phyloP scores from a whole-genome alignment of 345 rosid species.

The Eutrema yunnanense region DNA sequence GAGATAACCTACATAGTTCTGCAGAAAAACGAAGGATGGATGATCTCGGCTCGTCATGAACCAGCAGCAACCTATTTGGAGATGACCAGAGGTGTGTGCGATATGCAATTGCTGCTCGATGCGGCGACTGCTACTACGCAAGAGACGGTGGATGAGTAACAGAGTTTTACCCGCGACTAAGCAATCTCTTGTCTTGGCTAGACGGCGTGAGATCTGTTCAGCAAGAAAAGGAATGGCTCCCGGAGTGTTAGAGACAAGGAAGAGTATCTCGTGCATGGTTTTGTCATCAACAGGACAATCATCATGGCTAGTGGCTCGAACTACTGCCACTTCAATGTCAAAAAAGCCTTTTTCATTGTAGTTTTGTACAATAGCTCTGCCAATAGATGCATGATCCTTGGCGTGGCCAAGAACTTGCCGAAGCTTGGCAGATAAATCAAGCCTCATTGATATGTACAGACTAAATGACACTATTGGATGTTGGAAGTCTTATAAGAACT shows the following conservation, averaged over 20 bases:
- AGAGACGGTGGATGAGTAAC: constrained; percentile 66
- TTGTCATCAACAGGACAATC: constrained; percentile 57
- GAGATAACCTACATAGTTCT: constrained; percentile 59
- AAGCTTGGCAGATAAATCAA: constrained; percentile 49
- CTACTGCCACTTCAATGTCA: constrained; percentile 63
- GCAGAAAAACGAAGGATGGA: constrained; percentile 40
- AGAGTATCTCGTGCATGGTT: constrained; percentile 77
- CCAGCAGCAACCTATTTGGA: constrained; percentile 48
- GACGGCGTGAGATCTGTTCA: constrained; percentile 68
- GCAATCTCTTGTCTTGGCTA: constrained; percentile 57
- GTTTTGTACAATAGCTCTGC: constrained; percentile 60
- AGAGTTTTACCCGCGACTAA: constrained; percentile 76
- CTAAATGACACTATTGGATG: constrained; percentile 20
- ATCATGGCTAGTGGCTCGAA: constrained; percentile 76
- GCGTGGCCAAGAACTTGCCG: constrained; percentile 53
- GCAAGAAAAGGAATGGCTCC: constrained; percentile 72
- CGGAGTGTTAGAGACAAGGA: constrained; percentile 60
- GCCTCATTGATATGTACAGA: constrained; percentile 36
- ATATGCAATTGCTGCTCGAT: constrained; percentile 63
- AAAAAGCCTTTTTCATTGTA: constrained; percentile 44
- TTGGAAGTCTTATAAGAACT: constrained; percentile 1
- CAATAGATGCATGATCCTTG: constrained; percentile 78
- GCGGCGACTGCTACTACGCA: constrained; percentile 72
- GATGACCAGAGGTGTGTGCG: constrained; percentile 63
- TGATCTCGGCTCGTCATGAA: constrained; percentile 24